These are phyloP conservation scores for Lagenidium sp. DNA, from an alignment of 352 stramenopile genomes.

Conservation along the genomic window DNA sequence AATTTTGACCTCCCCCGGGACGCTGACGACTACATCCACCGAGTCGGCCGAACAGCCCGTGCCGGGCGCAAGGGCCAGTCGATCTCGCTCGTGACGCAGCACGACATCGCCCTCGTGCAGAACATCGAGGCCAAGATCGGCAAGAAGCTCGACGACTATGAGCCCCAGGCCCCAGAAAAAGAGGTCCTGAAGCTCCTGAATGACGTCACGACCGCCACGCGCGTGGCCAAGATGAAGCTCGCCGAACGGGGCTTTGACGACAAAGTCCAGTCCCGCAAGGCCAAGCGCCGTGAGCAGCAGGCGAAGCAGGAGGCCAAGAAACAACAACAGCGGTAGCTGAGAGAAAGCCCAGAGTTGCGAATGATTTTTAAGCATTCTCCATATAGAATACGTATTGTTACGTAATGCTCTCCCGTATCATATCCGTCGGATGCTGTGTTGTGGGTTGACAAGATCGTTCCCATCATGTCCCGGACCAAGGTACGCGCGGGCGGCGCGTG, in stretches of 20 bases:
- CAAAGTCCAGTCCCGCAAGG: slow-evolving; percentile 64
- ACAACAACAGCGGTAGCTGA: slow-evolving; percentile 3
- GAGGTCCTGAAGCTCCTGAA: slow-evolving; percentile 94
- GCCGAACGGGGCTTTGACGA: slow-evolving; percentile 85
- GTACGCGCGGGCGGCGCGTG: slow-evolving; percentile 3
- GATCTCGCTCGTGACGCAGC: slow-evolving; percentile 93
- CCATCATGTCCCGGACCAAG: slow-evolving; percentile 10
- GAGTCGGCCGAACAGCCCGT: slow-evolving; percentile 93
- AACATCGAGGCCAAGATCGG: slow-evolving; percentile 90
- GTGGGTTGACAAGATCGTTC: slow-evolving; percentile 1
- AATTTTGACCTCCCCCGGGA: slow-evolving; percentile 96
- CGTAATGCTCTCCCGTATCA: too few species aligned
- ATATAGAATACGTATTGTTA: too few species aligned
- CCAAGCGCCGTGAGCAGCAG: slow-evolving; percentile 54
- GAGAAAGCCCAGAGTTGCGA: too few species aligned
- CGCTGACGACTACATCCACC: slow-evolving; percentile 97
- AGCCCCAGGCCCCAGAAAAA: slow-evolving; percentile 74
- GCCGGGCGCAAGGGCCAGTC: slow-evolving; percentile 86
- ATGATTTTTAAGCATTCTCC: too few species aligned
- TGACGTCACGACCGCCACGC: slow-evolving; percentile 91
- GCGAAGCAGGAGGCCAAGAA: slow-evolving; percentile 18
- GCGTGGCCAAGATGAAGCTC: slow-evolving; percentile 91
- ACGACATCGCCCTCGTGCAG: slow-evolving; percentile 92
- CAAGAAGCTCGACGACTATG: slow-evolving; percentile 89
- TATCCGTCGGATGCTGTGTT: too few species aligned